A percentile compares a stretch with the other conserved stretches of the same genome.
These are phyloP conservation scores for Colletotrichum cuscutae DNA, from an alignment of 2,329 filamentous ascomycete genomes.

Conservation along the genomic window DNA sequence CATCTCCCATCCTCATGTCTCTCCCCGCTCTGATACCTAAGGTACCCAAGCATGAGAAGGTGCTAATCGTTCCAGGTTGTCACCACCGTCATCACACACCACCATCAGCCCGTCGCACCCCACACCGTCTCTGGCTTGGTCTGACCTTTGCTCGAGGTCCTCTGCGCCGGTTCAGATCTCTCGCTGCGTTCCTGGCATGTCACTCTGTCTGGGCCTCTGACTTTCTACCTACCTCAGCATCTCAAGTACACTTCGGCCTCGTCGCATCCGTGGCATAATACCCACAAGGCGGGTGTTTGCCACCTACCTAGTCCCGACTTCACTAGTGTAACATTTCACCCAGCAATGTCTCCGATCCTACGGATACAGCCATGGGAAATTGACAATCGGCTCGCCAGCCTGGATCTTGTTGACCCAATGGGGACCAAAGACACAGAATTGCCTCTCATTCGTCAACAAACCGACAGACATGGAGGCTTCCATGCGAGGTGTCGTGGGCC, in stretches of 20 bases:
- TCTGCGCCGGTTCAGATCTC: not conserved
- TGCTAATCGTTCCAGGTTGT: too few species aligned
- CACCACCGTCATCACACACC: not conserved
- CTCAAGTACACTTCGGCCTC: not conserved
- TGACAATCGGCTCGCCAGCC: not conserved
- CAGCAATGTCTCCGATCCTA: slow-evolving; percentile 7
- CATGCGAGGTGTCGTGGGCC: not conserved
- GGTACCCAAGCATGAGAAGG: too few species aligned
- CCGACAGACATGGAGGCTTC: not conserved
- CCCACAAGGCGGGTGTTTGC: not conserved
- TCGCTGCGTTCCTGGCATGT: not conserved
- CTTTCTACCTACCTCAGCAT: too few species aligned
- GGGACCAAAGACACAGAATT: not conserved
- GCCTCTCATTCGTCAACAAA: not conserved
- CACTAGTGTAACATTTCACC: not conserved
- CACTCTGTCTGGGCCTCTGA: not conserved
- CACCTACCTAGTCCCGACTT: not conserved
- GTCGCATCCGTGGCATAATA: not conserved
- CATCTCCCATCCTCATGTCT: not conserved
- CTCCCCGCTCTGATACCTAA: not conserved
- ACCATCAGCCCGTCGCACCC: not conserved
- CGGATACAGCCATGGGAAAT: not conserved
- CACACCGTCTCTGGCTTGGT: slow-evolving; percentile 4
- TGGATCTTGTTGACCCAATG: not conserved
- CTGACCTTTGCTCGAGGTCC: too few species aligned